These are phyloP conservation scores for Cyclostephanos tholiformis DNA, from an alignment of 108 stramenopile species.

Conservation along the genomic window DNA sequence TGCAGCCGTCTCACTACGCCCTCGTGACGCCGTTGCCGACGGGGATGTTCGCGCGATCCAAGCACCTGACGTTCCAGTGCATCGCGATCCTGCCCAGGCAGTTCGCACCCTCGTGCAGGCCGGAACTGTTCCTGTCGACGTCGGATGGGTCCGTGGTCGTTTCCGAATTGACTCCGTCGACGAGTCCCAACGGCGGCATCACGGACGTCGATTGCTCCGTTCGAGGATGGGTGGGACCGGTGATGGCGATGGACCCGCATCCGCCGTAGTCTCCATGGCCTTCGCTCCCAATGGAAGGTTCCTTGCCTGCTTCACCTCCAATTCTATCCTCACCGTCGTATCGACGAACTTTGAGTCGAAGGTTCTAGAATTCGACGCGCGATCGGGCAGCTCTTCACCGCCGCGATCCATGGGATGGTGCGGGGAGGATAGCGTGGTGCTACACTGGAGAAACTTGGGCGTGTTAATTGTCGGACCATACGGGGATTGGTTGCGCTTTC, in stretches of 20 bases:
- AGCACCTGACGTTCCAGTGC: constrained; percentile 54
- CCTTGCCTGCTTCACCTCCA: constrained; percentile 90
- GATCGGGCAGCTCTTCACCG: constrained; percentile 68
- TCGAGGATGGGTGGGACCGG: constrained; percentile 47
- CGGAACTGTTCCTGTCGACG: constrained; percentile 82
- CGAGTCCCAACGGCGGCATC: constrained; percentile 60
- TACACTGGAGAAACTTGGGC: constrained; percentile 93
- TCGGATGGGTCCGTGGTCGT: constrained; percentile 82
- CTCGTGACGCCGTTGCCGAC: constrained; percentile 71
- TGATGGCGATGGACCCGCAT: constrained; percentile 5
- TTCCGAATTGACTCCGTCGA: constrained; percentile 44
- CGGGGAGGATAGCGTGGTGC: constrained; percentile 93
- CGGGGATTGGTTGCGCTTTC: constrained; percentile 94
- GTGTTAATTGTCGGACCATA: constrained; percentile 95
- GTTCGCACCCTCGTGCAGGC: constrained; percentile 67
- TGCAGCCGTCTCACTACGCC: constrained; percentile 65
- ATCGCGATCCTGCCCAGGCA: constrained; percentile 74
- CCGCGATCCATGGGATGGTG: constrained; percentile 91
- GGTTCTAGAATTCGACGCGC: constrained; percentile 91
- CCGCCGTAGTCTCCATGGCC: constrained; percentile 86
- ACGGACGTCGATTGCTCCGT: constrained; percentile 83
- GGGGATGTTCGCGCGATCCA: constrained; percentile 58
- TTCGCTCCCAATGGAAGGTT: constrained; percentile 96
- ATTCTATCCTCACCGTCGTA: constrained; percentile 89
- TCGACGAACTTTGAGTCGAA: constrained; percentile 90